These are phyloP conservation scores for Heimioporus sp. DNA, from an alignment of 768 basidiomycete genomes.

Conservation along the genomic window DNA sequence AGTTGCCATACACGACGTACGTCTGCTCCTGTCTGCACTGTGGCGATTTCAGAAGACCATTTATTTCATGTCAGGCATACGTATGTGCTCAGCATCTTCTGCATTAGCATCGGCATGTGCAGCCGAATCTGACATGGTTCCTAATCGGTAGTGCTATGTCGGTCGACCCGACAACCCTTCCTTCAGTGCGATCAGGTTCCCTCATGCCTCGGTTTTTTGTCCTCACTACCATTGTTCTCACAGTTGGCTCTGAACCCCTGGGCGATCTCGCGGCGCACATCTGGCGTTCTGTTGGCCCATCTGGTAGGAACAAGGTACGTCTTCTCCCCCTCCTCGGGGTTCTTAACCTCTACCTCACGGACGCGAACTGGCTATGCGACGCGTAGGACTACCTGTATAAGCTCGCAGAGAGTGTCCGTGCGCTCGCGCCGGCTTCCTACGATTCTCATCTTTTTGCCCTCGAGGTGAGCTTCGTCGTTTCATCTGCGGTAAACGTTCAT, in stretches of 20 bases:
- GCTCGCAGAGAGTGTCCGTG: constrained; percentile 69
- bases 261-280: constrained; percentile 66
- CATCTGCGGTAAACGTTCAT: too few species aligned
- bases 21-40: neutral
- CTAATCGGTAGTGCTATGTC: constrained; percentile 67
- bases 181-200: constrained; percentile 55
- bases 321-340: too few species aligned
- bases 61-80: constrained; percentile 41
- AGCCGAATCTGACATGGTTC: neutral
- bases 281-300: constrained; percentile 77
- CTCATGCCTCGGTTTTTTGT: too few species aligned
- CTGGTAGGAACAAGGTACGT: constrained; percentile 82
- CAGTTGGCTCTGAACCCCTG: constrained; percentile 85
- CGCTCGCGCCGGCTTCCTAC: constrained; percentile 68
- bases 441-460: constrained; percentile 78
- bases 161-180: constrained; percentile 86
- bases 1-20: constrained; percentile 54
- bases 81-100: constrained; percentile 33
- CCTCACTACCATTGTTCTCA: neutral
- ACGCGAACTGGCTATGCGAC: neutral
- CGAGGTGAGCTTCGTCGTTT: constrained; percentile 48
- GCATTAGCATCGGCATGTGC: too few species aligned
- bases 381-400: constrained; percentile 82
- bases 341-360: neutral
- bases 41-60: neutral